Base-by-base conservation (phyloP, 805 yeast genomes). In the Candida taoyuanica region DNA sequence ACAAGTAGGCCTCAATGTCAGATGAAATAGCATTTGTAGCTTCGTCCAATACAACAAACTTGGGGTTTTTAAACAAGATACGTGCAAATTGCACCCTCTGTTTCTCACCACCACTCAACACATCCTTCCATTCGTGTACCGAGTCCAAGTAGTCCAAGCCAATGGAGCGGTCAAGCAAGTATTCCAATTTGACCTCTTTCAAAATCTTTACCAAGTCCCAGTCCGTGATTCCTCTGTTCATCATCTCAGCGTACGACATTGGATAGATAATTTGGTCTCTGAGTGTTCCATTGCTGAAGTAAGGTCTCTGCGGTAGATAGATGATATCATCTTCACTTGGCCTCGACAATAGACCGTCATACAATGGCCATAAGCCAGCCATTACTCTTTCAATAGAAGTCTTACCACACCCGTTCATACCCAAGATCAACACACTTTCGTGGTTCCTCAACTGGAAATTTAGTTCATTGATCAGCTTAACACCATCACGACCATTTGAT, bases 91-190 rank as follows among this genome's bases (percentile, higher is more conserved):
- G 78, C 59, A 88, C 73, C 56, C 95, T 76, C 66, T 88, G 97
- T 62, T 86, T 81, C 59, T 88, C 97, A 40, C 97, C 97, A n/a
- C 97, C 97, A 61, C 93, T 82, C 47, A 88, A 71, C n/a, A 88
- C 82, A 56, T 84, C 94, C 53, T 81, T 81, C 96, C 96, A 88
- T 48, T 80, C 86, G 42, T 81, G 71, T 9, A 61, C 50, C 5
- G 68, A 56, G 46, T 70, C 65, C 23, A 69, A 57, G 45, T 65
- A 66, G 26, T 62, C 62, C 62, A 71, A 61, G 9, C 79, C 79
- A 15, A 63, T 65, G 39, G 64, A 76, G 56, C 97, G 73, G 39
- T 77, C 78, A 32, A 86, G 68, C 35, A 89, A 67, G 60, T 89
- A 88, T 23, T 82, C 95, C 43, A 89, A 67, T 44, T 83, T 82